Conservation (phyloP, 1,284 basidiomycete genomes). For the Lentinula novae-zelandiae region DNA sequence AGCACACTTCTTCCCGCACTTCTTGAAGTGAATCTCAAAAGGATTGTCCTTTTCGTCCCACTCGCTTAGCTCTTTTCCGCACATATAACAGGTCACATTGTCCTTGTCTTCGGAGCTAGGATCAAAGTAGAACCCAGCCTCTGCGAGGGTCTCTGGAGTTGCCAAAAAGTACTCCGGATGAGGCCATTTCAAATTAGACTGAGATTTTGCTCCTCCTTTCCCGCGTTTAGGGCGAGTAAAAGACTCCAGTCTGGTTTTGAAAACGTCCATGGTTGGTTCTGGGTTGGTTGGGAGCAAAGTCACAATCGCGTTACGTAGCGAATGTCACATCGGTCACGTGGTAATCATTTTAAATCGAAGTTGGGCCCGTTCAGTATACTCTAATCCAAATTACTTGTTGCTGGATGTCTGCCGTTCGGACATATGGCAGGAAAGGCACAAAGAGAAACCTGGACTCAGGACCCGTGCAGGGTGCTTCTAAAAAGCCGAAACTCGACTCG, state of each 20-base stretch:
- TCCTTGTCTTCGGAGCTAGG: conserved; percentile 62
- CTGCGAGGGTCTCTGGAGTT: conserved; percentile 66
- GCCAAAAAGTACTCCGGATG: conserved; percentile 58
- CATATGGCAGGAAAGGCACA: conserved; percentile 37
- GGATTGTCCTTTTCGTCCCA: conserved; percentile 84
- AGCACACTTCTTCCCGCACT: conserved; percentile 58
- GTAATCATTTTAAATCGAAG: no score
- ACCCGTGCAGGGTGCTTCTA: conserved; percentile 18
- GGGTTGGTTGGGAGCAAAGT: conserved; percentile 39
- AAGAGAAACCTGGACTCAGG: conserved; percentile 27
- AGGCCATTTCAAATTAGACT: conserved; percentile 57
- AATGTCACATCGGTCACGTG: neutral
- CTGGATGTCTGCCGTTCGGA: conserved; percentile 25
- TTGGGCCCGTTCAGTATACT: no score
- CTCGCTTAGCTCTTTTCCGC: conserved; percentile 70
- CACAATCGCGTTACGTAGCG: neutral
- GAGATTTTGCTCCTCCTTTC: conserved; percentile 41
- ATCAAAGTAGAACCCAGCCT: conserved; percentile 80
- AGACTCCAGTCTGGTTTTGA: conserved; percentile 54
- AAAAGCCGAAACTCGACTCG: conserved; percentile 27
- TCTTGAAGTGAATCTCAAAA: conserved; percentile 69
- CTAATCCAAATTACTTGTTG: neutral
- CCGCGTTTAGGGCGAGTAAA: conserved; percentile 52
- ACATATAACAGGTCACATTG: conserved; percentile 73
- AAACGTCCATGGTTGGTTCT: conserved; percentile 20